Conservation (phyloP, 2,329 filamentous ascomycete species). For the Clarireedia hainanense region DNA sequence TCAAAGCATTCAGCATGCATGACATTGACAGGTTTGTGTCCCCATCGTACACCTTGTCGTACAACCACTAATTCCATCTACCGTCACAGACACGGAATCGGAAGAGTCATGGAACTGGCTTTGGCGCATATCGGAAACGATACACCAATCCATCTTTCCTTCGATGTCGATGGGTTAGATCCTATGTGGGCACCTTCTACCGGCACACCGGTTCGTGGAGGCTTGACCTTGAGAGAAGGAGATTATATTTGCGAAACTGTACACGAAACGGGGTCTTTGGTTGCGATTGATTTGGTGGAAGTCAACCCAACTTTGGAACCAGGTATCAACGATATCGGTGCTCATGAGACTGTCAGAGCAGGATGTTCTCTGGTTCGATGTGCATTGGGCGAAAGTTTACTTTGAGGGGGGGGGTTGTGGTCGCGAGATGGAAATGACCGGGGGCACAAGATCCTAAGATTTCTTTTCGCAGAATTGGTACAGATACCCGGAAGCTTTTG, state of each 20-base stretch:
- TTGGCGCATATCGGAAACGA: constrained; percentile 89
- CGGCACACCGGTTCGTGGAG: constrained; percentile 87
- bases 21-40: constrained; percentile 74
- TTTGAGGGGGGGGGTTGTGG: constrained; percentile 40
- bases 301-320: constrained; percentile 67
- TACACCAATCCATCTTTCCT: constrained; percentile 93
- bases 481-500: too few relatives aligned
- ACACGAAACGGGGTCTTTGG: constrained; percentile 68
- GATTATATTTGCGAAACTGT: constrained; percentile 93
- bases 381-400: constrained; percentile 81
- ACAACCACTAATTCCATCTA: neutral
- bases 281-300: constrained; percentile 77
- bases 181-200: constrained; percentile 95
- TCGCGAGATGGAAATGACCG: too few relatives aligned
- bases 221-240: constrained; percentile 86
- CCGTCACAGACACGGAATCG: constrained; percentile 73
- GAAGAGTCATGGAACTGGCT: constrained; percentile 96
- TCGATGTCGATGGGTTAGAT: constrained; percentile 94
- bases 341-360: constrained; percentile 78
- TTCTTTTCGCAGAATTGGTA: neutral
- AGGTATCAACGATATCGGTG: constrained; percentile 49
- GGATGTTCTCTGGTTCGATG: constrained; percentile 89
- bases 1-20: constrained; percentile 98
- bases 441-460: neutral
- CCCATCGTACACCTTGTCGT: neutral